Base-by-base conservation (phyloP, 257 asterid genomes). In the Solanum clarkiae region DNA sequence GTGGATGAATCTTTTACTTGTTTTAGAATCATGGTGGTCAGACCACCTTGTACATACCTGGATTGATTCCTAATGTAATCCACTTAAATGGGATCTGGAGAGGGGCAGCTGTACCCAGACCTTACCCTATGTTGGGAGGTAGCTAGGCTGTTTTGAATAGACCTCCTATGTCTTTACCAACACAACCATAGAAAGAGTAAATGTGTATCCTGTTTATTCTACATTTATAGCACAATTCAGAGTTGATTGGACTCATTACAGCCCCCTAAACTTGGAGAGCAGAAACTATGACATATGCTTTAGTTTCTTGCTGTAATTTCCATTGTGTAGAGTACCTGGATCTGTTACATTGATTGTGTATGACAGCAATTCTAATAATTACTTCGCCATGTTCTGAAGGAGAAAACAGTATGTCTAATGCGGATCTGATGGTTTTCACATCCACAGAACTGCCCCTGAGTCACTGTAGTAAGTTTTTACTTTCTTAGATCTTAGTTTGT, bases 401-500 rank as follows among this genome's bases (percentile, higher is more conserved):
- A 20, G 75, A 89, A 84, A 6, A 69, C 1, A 53, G 16, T 89
- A 85, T 95, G 97, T 84, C 81, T 90, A 86, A 88, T 15, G 13
- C 8, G 57, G 57, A 32, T 32, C 97, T 95, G 53, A 88, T 95
- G 90, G 87, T 94, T 70, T 94, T 95, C 72, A 83, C 96, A 85
- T 95, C 98, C 16, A 84, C 65, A 2, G 96, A 92, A 84, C 84
- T 95, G 87, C 97, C 98, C 36, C 70, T 89, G 44, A 75, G 14
- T 40, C 88, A 89, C 83, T 93, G 97, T 96, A 92, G 98, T 95
- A 85, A 91, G 98, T 87, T 80, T 8, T 18, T 9, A n/a, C 11
- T 15, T 56, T 8, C 70, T 63, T 12, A 24, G 40, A 63, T 63
- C 17, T 26, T 10, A 29, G 36, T 24, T 63, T 59, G 40, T 18